These are phyloP conservation scores for Yarrowia bubula DNA, from an alignment of 805 yeast genomes.

Conservation along the genomic window DNA sequence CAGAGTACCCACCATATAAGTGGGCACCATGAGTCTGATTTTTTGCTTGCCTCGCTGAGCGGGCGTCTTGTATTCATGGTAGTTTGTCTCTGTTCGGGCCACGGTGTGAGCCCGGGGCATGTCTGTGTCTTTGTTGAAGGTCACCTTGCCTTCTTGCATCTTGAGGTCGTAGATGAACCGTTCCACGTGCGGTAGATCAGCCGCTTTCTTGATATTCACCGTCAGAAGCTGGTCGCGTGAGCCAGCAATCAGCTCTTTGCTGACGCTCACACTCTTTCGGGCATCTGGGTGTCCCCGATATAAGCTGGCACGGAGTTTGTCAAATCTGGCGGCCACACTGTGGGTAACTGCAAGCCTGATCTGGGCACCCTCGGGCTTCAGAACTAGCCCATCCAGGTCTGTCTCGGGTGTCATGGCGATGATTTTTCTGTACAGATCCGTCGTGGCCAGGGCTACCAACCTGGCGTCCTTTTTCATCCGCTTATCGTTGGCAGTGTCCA, in stretches of 20 bases:
- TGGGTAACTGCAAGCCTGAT: not conserved
- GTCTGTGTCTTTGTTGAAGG: not conserved
- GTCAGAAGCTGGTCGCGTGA: not conserved
- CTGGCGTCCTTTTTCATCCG: not conserved
- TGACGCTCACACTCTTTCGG: not conserved
- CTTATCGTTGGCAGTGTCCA: not conserved
- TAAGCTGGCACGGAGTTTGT: not conserved
- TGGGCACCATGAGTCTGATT: not conserved
- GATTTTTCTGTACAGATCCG: not conserved
- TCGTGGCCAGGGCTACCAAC: not conserved
- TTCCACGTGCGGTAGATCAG: not conserved
- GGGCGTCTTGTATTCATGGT: not conserved
- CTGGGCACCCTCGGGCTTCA: not conserved
- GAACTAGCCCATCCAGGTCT: not conserved
- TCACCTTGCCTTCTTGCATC: not conserved
- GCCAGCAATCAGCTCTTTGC: not conserved
- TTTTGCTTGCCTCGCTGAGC: not conserved
- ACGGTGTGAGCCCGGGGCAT: constrained; percentile 1
- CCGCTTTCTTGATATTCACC: not conserved
- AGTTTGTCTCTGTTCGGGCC: not conserved
- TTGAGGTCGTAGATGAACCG: not conserved
- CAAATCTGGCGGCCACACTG: not conserved
- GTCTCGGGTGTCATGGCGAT: not conserved
- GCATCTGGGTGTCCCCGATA: too few species aligned
- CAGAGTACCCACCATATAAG: constrained; percentile 2